Evolutionary conservation across 306 rosid genomes (phyloP).

Genomic region (Cicer bijugum): DNA sequence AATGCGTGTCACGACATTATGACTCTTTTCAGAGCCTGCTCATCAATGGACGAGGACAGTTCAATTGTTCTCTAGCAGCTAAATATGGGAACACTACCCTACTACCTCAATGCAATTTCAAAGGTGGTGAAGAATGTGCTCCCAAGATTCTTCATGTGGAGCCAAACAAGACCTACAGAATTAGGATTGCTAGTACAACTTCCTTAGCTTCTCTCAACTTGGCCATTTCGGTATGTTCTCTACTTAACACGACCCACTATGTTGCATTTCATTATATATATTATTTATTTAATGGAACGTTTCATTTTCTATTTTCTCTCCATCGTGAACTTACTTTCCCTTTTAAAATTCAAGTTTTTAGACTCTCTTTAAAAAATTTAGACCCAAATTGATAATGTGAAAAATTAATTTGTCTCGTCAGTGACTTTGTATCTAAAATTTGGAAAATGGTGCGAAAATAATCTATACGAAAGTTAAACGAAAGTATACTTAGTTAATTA

Average conservation of each 20-base stretch:
- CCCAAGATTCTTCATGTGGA: constrained; percentile 64
- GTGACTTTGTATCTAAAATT: too few relatives aligned
- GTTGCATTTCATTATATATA: background rate
- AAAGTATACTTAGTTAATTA: too few relatives aligned
- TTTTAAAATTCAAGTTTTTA: too few relatives aligned
- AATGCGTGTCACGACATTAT: background rate
- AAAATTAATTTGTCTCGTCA: too few relatives aligned
- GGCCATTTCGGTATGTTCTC: constrained; percentile 67
- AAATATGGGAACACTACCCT: constrained; percentile 40
- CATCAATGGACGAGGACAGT: constrained; percentile 85
- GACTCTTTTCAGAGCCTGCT: constrained; percentile 53
- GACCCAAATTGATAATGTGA: too few relatives aligned
- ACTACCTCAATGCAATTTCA: constrained; percentile 50
- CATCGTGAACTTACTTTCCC: too few relatives aligned
- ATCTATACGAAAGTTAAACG: too few relatives aligned
- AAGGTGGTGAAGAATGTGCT: constrained; percentile 74
- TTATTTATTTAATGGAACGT: too few relatives aligned
- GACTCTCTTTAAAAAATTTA: too few relatives aligned
- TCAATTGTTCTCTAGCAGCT: constrained; percentile 69
- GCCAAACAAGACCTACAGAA: constrained; percentile 73
- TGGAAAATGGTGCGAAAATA: too few relatives aligned
- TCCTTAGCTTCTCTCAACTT: constrained; percentile 82
- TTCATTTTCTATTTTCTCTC: too few relatives aligned
- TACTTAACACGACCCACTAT: background rate
- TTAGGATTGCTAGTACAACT: constrained; percentile 81